A percentile compares a stretch with the other conserved stretches of the same genome.
phyloP scores from a whole-genome alignment of 2,329 filamentous ascomycete genomes.

The Colletotrichum sp. region DNA sequence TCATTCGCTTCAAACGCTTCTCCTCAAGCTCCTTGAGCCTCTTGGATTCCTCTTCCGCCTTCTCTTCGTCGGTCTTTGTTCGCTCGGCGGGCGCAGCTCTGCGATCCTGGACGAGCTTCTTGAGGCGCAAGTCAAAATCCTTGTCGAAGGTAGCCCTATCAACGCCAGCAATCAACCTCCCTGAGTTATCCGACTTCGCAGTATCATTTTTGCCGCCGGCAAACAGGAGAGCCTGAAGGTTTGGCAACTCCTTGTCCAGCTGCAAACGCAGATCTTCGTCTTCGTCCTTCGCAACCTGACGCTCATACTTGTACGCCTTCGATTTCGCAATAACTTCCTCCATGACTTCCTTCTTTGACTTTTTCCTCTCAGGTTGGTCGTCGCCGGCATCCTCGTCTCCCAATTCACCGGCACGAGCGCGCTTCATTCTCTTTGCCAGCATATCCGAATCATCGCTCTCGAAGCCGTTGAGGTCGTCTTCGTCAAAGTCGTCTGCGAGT shows the following conservation, averaged over 20 bases:
- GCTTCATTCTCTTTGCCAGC: constrained; percentile 60
- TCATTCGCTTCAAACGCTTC: constrained; percentile 84
- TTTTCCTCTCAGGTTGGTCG: constrained; percentile 78
- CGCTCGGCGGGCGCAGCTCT: constrained; percentile 85
- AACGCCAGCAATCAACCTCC: constrained; percentile 50
- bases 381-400: constrained; percentile 51
- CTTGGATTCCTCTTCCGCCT: constrained; percentile 76
- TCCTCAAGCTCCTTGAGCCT: constrained; percentile 82
- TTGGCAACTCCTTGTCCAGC: constrained; percentile 82
- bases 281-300: constrained; percentile 90
- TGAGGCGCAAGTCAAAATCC: constrained; percentile 85
- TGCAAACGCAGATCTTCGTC: constrained; percentile 87
- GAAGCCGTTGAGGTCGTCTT: constrained; percentile 70
- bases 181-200: constrained; percentile 26
- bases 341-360: constrained; percentile 96
- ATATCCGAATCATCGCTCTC: constrained; percentile 63
- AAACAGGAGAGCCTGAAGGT: constrained; percentile 76
- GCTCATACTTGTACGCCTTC: constrained; percentile 91
- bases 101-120: constrained; percentile 82
- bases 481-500: constrained; percentile 76
- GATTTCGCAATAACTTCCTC: constrained; percentile 98
- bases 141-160: constrained; percentile 76
- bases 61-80: constrained; percentile 91
- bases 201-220: constrained; percentile 43
- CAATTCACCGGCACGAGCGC: constrained; percentile 52